These are phyloP conservation scores for Zostera marina DNA, from an alignment of 116 monocot species.

Conservation along the genomic window DNA sequence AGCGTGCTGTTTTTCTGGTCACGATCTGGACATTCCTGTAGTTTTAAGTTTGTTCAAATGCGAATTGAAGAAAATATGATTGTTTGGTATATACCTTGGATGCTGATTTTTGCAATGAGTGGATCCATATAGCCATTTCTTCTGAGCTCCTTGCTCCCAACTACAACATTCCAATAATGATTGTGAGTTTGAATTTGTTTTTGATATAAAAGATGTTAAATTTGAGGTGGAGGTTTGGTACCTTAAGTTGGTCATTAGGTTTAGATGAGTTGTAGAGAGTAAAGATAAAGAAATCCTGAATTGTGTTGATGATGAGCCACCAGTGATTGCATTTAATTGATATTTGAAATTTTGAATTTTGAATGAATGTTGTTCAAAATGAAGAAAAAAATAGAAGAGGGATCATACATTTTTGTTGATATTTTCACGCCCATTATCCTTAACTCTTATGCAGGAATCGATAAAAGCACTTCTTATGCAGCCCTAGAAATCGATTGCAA, in stretches of 20 bases:
- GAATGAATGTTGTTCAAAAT: no score
- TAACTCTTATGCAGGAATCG: conserved; percentile 56
- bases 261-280: conserved; percentile 64
- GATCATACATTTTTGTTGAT: conserved; percentile 46
- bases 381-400: background rate
- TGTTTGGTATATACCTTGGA: conserved; percentile 21
- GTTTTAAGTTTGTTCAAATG: no score
- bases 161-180: conserved; percentile 28
- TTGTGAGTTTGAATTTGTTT: background rate
- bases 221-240: conserved; percentile 3
- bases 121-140: conserved; percentile 65
- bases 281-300: conserved; percentile 85
- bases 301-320: background rate
- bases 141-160: conserved; percentile 85
- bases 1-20: conserved; percentile 21
- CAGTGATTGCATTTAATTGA: no score
- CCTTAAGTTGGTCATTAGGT: conserved; percentile 79
- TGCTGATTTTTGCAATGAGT: conserved; percentile 45
- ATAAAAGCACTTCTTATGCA: conserved; percentile 56
- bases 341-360: no score
- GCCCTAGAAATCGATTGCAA: conserved; percentile 19
- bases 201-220: background rate
- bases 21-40: conserved; percentile 47
- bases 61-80: no score
- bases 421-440: conserved; percentile 75